Base-by-base conservation (phyloP, 768 basidiomycete genomes). In the Suillus sp. region DNA sequence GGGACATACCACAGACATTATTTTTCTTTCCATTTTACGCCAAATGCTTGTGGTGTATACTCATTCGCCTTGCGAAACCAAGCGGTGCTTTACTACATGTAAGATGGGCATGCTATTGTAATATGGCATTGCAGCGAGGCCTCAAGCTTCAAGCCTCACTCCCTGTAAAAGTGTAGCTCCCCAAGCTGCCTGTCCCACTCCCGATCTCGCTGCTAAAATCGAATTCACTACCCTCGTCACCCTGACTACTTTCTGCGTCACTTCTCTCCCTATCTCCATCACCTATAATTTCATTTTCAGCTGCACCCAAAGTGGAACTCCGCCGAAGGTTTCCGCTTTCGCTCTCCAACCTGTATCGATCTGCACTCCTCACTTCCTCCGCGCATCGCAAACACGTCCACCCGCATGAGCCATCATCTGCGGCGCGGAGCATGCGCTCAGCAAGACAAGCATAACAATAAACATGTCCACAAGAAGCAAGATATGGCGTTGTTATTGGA, bases 381-480 rank as follows among this genome's bases (percentile, higher is more conserved):
- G 82, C 83, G 71, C 95, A 98, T 59, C 95, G 81, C 61, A 96
- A 73, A 76, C 95, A 98, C 65, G 87, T 86, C 95, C 95, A 96
- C 25, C 82, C 81, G 57, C 77, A 76, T 25, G 73, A 59, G 27
- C 79, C 85, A 40, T 90, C 92, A 64, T 90, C 89, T 4, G 85
- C 87, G 6, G 83, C 83, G 40, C 84, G 86, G 70, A 93, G 82
- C 79, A 98, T 84, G 65, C 88, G 86, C 71, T 92, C 91, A 16
- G 93, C 85, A 47, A 99, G 81, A 76, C 97, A 99, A 68, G 90
- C 89, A 74, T 98, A 99, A 77, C 97, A 99, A 77, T 96, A 99
- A 16, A 85, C 74, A 71, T 97, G 94, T 8, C 86, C 89, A 65
- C 92, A 95, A 35, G 89, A 88, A 38, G 94, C 87, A 57, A 90